Percentiles rank a stretch among this genome's conserved stretches.
Conservation (phyloP, 2,329 filamentous ascomycete genomes). For the Rhytidhysteron rufulum region DNA sequence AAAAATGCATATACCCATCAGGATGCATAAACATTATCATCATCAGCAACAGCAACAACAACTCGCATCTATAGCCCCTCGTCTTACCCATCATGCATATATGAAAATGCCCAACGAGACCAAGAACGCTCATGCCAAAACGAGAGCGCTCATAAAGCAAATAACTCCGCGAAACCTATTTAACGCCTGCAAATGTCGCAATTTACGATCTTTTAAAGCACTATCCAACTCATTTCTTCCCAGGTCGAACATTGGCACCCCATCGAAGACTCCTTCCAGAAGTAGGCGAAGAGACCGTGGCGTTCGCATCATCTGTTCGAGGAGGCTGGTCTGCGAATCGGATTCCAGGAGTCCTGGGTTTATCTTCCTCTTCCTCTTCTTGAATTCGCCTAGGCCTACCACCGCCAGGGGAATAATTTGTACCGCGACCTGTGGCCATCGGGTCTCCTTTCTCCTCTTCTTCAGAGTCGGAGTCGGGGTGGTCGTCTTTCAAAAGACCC, state of each 20-base stretch:
- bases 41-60: no score
- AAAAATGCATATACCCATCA: no score
- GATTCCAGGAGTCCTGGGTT: conserved; percentile 50
- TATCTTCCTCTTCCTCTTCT: conserved; percentile 6
- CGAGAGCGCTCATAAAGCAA: no score
- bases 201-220: no score
- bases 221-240: conserved; percentile 1
- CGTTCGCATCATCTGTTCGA: conserved; percentile 23
- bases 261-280: conserved; percentile 11
- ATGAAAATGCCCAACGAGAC: no score
- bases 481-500: conserved; percentile 46
- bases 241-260: conserved; percentile 8
- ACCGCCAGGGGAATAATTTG: conserved; percentile 8
- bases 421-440: conserved; percentile 31
- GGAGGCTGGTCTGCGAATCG: conserved; percentile 54
- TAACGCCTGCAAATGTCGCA: no score
- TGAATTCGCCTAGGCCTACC: background rate
- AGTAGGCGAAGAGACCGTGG: conserved; percentile 26
- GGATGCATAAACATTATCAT: no score
- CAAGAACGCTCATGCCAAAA: no score
- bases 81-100: no score
- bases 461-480: conserved; percentile 21
- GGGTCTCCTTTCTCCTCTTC: conserved; percentile 32
- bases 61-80: no score
- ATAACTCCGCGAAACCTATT: no score